Percentiles rank a stretch among this genome's conserved stretches.
Evolutionary conservation across 305 asterid genomes (phyloP).

Genomic region (Rubia tinctorum): DNA sequence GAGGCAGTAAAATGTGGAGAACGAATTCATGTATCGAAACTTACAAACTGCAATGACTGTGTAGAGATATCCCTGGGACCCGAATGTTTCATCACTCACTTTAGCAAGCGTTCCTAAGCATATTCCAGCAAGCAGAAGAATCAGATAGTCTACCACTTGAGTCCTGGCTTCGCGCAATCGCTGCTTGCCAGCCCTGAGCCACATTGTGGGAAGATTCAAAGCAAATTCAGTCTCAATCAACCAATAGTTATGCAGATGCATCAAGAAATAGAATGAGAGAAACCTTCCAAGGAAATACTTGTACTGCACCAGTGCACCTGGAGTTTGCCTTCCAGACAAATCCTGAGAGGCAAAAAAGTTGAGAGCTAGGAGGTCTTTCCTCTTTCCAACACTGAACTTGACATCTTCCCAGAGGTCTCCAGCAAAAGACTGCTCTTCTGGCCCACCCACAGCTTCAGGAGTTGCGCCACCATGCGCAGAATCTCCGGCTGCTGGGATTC

Average conservation of each 20-base stretch:
- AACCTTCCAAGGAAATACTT: conserved; percentile 77
- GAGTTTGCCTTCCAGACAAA: conserved; percentile 68
- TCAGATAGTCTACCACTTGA: conserved; percentile 75
- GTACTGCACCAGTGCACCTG: conserved; percentile 57
- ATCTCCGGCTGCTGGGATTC: conserved; percentile 25
- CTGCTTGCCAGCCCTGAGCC: conserved; percentile 69
- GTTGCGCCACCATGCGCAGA: conserved; percentile 37
- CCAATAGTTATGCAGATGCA: not conserved
- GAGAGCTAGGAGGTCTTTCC: conserved; percentile 38
- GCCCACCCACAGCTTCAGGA: conserved; percentile 30
- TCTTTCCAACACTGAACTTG: conserved; percentile 48
- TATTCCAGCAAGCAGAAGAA: conserved; percentile 85
- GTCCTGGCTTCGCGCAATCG: conserved; percentile 77
- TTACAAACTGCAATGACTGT: conserved; percentile 85
- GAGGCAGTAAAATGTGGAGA: not conserved
- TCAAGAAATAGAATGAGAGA: not conserved
- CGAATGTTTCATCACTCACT: conserved; percentile 73
- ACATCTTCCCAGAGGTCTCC: conserved; percentile 62
- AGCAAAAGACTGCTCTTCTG: conserved; percentile 50
- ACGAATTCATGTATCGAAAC: conserved; percentile 24
- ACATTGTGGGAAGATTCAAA: not conserved
- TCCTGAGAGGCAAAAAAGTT: conserved; percentile 55
- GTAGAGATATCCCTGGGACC: conserved; percentile 78
- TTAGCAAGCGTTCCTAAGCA: conserved; percentile 81
- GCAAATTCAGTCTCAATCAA: not conserved